phyloP scores from a whole-genome alignment of 495 filamentous ascomycete genomes.

The Aspergillus taichungensis region DNA sequence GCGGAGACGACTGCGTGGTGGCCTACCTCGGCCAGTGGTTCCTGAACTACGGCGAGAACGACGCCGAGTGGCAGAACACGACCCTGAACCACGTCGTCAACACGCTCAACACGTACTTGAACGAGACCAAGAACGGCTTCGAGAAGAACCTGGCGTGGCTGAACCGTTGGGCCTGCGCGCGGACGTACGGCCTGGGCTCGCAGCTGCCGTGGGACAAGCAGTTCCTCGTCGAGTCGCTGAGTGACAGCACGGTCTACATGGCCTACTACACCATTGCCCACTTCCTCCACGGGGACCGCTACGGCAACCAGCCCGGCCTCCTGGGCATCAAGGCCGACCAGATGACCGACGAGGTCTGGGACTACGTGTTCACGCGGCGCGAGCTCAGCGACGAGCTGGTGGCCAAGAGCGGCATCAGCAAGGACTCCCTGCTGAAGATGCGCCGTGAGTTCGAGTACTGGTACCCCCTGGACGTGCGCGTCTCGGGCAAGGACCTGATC shows the following conservation, averaged over 20 bases:
- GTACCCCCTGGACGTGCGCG: slow-evolving; percentile 82
- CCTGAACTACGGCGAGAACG: slow-evolving; percentile 86
- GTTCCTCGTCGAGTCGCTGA: slow-evolving; percentile 87
- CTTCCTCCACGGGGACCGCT: slow-evolving; percentile 73
- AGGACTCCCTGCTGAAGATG: slow-evolving; percentile 65
- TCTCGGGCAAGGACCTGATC: slow-evolving; percentile 81
- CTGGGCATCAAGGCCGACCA: slow-evolving; percentile 66
- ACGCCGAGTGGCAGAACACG: slow-evolving; percentile 61
- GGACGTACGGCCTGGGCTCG: slow-evolving; percentile 87
- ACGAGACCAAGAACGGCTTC: slow-evolving; percentile 76
- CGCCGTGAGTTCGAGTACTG: slow-evolving; percentile 91
- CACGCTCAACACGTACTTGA: slow-evolving; percentile 66
- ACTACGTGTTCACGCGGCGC: slow-evolving; percentile 72
- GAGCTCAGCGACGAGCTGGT: slow-evolving; percentile 57
- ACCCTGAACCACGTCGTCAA: slow-evolving; percentile 68
- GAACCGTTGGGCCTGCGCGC: slow-evolving; percentile 88
- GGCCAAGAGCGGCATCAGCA: slow-evolving; percentile 56
- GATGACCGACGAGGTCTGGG: slow-evolving; percentile 95
- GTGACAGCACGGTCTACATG: slow-evolving; percentile 91
- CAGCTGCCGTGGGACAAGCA: slow-evolving; percentile 91
- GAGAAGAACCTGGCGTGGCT: slow-evolving; percentile 82
- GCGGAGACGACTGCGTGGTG: slow-evolving; percentile 83
- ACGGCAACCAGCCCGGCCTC: slow-evolving; percentile 61
- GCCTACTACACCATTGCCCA: slow-evolving; percentile 94
- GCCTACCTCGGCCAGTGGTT: slow-evolving; percentile 96